Base-by-base conservation (phyloP, 2,329 filamentous ascomycete genomes). In the Hypoxylon sp. region DNA sequence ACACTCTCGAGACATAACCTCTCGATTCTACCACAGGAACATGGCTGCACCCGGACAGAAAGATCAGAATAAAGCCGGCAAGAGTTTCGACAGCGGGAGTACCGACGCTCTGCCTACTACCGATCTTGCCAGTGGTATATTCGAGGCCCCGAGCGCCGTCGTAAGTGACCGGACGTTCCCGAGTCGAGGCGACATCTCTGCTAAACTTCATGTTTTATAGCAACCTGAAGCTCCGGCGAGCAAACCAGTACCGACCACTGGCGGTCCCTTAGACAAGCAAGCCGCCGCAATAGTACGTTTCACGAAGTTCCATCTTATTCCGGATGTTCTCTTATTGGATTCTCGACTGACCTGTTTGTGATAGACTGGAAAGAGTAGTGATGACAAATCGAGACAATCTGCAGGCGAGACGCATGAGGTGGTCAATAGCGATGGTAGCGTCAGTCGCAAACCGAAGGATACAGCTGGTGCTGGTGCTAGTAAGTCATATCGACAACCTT, bases 81-180 rank as follows among this genome's bases (percentile, higher is more conserved):
- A 64, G 33, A 61, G 77, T 60, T 78, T 80, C 52, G 64, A 72
- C 51, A 74, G 24, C 12, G 65, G 65, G 14, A 56, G 52, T 22
- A 53, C 32, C 7, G 50, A 53, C 22, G 65, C 65, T 22, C 7
- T 67, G 12, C 30, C 56, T 12, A 65, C 16, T 28, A 42, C 44
- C 16, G 65, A 67, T 55, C 61, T 62, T 4, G 49, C 53, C 1
- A 59, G 61, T 22, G 65, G 61, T 12, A 60, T 68, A 32, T 62
- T 52, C 14, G 65, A 65, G 28, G 62, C 58, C 2, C 65, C 65
- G 6, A 30, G 52, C 32, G 53, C 24, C 9, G 9, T 56, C 4
- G 65, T 67, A 54, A 64, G 56, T 61, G 18, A 20, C 6, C 7
- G 1, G 1, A 36, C 48, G 8, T 26, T 28, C 4, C 6, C 24